Conservation (phyloP, 345 rosid genomes). For the Erodium maritimum region DNA sequence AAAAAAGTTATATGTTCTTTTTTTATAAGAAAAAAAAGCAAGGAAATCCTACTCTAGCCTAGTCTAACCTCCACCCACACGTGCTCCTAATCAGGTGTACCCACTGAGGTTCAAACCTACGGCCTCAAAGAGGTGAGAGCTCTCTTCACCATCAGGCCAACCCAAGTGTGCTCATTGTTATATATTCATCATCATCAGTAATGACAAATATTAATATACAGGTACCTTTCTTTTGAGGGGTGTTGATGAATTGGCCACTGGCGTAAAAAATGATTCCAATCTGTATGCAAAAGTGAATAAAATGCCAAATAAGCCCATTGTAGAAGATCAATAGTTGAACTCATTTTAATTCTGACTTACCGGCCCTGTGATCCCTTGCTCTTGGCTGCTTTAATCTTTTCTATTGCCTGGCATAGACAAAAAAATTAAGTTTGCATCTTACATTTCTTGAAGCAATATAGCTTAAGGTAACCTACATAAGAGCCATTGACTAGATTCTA, state of each 20-base stretch:
- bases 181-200: too few relatives aligned
- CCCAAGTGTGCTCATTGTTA: too few relatives aligned
- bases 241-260: constrained; percentile 38
- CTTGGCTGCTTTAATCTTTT: constrained; percentile 86
- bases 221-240: constrained; percentile 69
- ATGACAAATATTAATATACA: constrained; percentile 9
- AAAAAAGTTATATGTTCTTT: too few relatives aligned
- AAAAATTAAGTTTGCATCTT: background rate
- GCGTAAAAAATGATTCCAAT: constrained; percentile 72
- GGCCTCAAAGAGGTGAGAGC: too few relatives aligned
- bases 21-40: too few relatives aligned
- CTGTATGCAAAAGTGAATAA: constrained; percentile 22
- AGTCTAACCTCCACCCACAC: too few relatives aligned
- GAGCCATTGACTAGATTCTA: too few relatives aligned
- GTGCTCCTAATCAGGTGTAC: too few relatives aligned
- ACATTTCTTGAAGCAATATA: constrained; percentile 2
- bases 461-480: background rate
- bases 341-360: constrained; percentile 23
- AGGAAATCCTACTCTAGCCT: too few relatives aligned
- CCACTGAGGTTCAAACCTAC: too few relatives aligned
- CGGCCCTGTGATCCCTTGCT: constrained; percentile 92
- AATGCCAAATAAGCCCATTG: constrained; percentile 1
- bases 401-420: constrained; percentile 43
- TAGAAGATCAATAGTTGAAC: background rate
- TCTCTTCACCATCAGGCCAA: too few relatives aligned